phyloP scores from a whole-genome alignment of 768 basidiomycete species.

The Lactarius sp. region DNA sequence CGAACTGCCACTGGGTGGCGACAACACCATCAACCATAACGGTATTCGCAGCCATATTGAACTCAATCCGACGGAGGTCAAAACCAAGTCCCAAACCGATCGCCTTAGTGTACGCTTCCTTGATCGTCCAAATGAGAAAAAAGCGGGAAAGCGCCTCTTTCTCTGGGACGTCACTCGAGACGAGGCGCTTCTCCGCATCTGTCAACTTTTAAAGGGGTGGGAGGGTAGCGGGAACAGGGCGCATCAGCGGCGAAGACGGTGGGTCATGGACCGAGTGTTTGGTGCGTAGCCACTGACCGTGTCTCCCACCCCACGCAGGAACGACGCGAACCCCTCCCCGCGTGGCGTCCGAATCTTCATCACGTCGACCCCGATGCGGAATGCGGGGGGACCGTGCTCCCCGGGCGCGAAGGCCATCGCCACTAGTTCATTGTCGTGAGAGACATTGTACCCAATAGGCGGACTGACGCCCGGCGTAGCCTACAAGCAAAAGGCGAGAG shows the following conservation, averaged over 20 bases:
- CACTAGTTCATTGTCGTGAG: slow-evolving; percentile 72
- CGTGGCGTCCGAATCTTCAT: slow-evolving; percentile 70
- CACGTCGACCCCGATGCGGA: slow-evolving; percentile 66
- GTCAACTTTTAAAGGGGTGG: slow-evolving; percentile 37
- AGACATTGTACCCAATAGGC: slow-evolving; percentile 73
- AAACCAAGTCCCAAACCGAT: slow-evolving; percentile 80
- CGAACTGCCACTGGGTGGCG: slow-evolving; percentile 64
- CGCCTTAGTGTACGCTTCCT: slow-evolving; percentile 90
- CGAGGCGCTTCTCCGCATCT: slow-evolving; percentile 32
- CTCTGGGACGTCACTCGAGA: slow-evolving; percentile 37
- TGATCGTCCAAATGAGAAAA: slow-evolving; percentile 85
- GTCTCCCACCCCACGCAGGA: slow-evolving; percentile 59
- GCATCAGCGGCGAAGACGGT: slow-evolving; percentile 10
- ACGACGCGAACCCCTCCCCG: slow-evolving; percentile 51
- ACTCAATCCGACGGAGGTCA: slow-evolving; percentile 74
- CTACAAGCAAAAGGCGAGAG: slow-evolving; percentile 31
- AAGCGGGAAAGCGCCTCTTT: slow-evolving; percentile 55
- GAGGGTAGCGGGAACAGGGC: background rate
- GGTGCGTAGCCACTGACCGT: slow-evolving; percentile 42
- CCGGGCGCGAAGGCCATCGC: slow-evolving; percentile 55
- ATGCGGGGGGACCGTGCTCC: slow-evolving; percentile 51
- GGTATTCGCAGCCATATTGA: slow-evolving; percentile 46
- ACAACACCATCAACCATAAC: slow-evolving; percentile 56
- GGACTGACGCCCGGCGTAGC: slow-evolving; percentile 41
- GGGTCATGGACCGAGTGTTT: slow-evolving; percentile 10